These are phyloP conservation scores for Saccharomyces uvarum DNA, from an alignment of 1,139 yeast genomes.

Conservation along the genomic window DNA sequence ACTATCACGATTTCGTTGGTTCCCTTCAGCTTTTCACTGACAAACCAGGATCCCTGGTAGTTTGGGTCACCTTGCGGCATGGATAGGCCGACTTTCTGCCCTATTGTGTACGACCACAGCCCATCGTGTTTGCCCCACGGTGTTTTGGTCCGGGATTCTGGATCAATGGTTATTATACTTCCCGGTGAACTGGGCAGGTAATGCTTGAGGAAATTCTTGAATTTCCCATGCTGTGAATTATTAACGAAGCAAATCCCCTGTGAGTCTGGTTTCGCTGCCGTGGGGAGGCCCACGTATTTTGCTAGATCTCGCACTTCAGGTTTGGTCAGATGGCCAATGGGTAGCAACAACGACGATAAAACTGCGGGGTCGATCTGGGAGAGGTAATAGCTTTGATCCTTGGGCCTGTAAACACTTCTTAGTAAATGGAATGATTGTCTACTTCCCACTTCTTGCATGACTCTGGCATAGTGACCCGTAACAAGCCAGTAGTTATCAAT, in stretches of 20 bases:
- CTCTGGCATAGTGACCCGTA: conserved; percentile 85
- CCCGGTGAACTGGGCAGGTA: conserved; percentile 72
- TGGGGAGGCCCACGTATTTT: conserved; percentile 40
- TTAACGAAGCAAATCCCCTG: conserved; percentile 90
- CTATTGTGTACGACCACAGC: conserved; percentile 89
- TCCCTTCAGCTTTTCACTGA: conserved; percentile 55
- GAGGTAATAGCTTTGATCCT: conserved; percentile 88
- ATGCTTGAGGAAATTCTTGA: conserved; percentile 67
- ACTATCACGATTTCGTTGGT: conserved; percentile 75
- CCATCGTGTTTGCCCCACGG: conserved; percentile 82
- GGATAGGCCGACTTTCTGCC: conserved; percentile 70
- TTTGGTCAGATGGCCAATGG: conserved; percentile 71
- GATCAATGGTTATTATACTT: conserved; percentile 58
- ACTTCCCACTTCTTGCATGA: conserved; percentile 33
- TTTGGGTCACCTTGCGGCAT: conserved; percentile 82
- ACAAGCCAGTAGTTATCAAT: conserved; percentile 68
- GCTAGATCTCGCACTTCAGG: conserved; percentile 71
- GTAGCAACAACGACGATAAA: conserved; percentile 53
- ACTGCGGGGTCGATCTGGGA: conserved; percentile 52
- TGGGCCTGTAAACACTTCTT: conserved; percentile 51
- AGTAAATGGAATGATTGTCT: conserved; percentile 42
- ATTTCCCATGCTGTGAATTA: conserved; percentile 55
- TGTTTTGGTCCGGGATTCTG: conserved; percentile 38
- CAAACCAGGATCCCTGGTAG: conserved; percentile 79
- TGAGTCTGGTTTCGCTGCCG: conserved; percentile 79